Conservation (phyloP, 2,329 filamentous ascomycete species). For the Cladosporium sp. region DNA sequence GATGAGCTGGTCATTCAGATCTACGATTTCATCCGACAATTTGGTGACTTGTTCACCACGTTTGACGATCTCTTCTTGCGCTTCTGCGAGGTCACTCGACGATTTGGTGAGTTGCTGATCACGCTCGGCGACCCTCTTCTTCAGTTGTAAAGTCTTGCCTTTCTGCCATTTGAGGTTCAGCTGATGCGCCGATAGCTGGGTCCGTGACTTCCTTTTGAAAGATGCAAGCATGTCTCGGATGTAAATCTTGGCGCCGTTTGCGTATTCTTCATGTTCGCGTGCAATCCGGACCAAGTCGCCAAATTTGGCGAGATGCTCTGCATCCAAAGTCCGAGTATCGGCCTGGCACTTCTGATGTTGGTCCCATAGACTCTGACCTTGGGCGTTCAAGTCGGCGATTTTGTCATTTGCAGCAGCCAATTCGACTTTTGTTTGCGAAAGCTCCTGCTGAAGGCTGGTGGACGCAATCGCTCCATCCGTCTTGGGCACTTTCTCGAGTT, state of each 20-base stretch:
- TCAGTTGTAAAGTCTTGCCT: too few relatives aligned
- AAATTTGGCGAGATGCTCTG: background rate
- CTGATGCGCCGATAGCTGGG: too few relatives aligned
- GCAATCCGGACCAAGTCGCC: background rate
- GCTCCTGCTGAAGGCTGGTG: background rate
- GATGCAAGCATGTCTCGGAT: too few relatives aligned
- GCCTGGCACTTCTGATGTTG: too few relatives aligned
- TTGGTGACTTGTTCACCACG: background rate
- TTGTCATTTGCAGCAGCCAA: background rate
- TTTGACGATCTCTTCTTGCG: background rate
- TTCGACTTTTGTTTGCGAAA: background rate
- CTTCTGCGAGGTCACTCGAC: background rate
- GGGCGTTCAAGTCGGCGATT: background rate
- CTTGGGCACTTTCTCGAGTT: background rate
- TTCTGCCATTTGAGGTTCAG: too few relatives aligned
- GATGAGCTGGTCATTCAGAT: background rate
- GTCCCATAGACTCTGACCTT: too few relatives aligned
- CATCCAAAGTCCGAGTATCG: too few relatives aligned
- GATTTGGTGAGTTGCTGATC: background rate
- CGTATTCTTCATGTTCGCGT: background rate
- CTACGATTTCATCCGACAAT: background rate
- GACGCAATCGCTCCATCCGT: background rate
- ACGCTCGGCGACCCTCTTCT: background rate
- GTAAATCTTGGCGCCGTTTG: too few relatives aligned
- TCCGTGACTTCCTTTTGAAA: too few relatives aligned